These are phyloP conservation scores for Solanum pennellii DNA, from an alignment of 257 asterid genomes.

Conservation along the genomic window DNA sequence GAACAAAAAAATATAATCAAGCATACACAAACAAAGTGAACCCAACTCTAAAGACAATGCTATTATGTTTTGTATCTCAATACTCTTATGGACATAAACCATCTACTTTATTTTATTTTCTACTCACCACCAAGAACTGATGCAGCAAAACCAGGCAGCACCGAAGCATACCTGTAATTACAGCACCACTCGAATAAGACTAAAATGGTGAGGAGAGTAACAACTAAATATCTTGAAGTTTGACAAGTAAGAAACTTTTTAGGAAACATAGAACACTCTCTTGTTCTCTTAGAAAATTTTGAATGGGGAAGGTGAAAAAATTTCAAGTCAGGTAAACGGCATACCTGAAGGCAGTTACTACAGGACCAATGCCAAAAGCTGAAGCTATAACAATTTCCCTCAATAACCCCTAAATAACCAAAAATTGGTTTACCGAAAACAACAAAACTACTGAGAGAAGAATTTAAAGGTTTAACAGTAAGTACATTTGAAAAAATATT, in stretches of 20 bases:
- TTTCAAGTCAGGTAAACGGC: background rate
- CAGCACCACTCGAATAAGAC: background rate
- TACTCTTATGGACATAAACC: background rate
- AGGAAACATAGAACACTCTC: background rate
- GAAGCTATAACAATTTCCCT: conserved; percentile 34
- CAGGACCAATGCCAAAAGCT: conserved; percentile 22
- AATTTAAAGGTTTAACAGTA: background rate
- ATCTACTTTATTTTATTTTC: background rate
- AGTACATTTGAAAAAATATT: background rate
- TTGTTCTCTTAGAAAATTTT: background rate
- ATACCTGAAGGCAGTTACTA: conserved; percentile 29
- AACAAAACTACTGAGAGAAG: background rate
- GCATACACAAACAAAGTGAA: background rate
- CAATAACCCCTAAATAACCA: conserved; percentile 24
- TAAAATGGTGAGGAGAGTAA: background rate
- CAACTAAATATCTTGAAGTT: background rate
- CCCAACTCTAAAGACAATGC: background rate
- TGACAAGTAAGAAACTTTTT: background rate
- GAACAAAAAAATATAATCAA: background rate
- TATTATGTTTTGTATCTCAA: background rate
- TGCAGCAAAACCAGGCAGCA: conserved; percentile 36
- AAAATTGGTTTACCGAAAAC: background rate
- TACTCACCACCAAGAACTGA: conserved; percentile 39
- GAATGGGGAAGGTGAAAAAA: background rate
- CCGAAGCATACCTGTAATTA: conserved; percentile 31